These are phyloP conservation scores for Gentiana macrophylla DNA, from an alignment of 257 asterid species.

Conservation along the genomic window DNA sequence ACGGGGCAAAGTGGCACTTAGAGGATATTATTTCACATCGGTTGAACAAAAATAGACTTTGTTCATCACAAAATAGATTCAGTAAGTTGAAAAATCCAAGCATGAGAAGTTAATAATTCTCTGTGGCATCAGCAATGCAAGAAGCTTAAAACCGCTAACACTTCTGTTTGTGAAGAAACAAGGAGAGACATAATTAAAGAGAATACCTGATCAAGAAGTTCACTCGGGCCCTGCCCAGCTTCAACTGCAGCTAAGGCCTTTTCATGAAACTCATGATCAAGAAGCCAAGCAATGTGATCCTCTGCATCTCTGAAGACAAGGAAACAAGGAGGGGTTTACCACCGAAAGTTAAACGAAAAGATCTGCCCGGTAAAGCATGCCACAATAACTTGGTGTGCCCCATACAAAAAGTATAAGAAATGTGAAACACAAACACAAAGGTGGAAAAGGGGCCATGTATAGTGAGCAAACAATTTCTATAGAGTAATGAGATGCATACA, in stretches of 20 bases:
- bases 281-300: conserved; percentile 98
- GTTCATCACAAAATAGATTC: too few species aligned
- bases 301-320: conserved; percentile 75
- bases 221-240: conserved; percentile 93
- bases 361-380: neutral
- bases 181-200: conserved; percentile 8
- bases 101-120: neutral
- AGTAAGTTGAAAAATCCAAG: too few species aligned
- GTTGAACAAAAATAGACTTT: too few species aligned
- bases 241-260: conserved; percentile 97
- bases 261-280: conserved; percentile 90
- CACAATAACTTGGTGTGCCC: too few species aligned
- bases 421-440: neutral
- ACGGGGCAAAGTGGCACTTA: too few species aligned
- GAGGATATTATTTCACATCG: too few species aligned
- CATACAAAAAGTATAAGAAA: neutral
- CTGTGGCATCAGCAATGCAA: neutral
- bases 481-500: too few species aligned
- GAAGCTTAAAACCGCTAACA: neutral
- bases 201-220: conserved; percentile 86
- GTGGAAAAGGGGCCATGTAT: too few species aligned
- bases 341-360: conserved; percentile 1
- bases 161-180: neutral
- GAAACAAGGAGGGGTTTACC: conserved; percentile 13
- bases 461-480: too few species aligned